Conservation (phyloP, 352 stramenopile genomes). For the Globisporangium camurandrum region DNA sequence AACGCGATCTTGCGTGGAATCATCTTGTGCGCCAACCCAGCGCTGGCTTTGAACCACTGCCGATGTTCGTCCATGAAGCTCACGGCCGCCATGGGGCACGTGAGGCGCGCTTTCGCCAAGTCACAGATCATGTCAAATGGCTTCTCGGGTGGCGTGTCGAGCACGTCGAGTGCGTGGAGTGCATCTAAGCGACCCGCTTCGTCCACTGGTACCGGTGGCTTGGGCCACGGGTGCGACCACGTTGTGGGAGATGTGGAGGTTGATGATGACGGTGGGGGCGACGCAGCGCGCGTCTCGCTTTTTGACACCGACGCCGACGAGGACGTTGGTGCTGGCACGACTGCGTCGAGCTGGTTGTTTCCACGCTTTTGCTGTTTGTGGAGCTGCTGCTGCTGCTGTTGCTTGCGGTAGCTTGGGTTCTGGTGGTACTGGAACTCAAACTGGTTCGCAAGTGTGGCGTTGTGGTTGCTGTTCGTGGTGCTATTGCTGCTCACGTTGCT, state of each 20-base stretch:
- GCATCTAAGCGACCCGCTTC: slow-evolving; percentile 47
- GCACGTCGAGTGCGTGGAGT: slow-evolving; percentile 41
- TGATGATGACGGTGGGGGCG: not conserved
- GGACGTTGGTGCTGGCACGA: not conserved
- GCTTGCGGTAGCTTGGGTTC: slow-evolving; percentile 5
- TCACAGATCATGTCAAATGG: slow-evolving; percentile 76
- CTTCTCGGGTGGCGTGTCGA: slow-evolving; percentile 55
- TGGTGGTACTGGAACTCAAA: slow-evolving; percentile 2
- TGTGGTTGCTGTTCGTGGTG: too few relatives aligned
- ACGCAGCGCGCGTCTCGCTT: slow-evolving; percentile 11
- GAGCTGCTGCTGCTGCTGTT: not conserved
- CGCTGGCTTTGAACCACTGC: slow-evolving; percentile 78
- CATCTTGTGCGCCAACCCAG: slow-evolving; percentile 59
- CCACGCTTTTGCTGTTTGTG: too few relatives aligned
- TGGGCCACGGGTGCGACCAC: slow-evolving; percentile 69
- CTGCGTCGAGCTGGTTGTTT: slow-evolving; percentile 7
- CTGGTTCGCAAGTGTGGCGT: not conserved
- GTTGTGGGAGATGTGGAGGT: slow-evolving; percentile 7
- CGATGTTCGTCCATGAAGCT: slow-evolving; percentile 71
- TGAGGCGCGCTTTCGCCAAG: slow-evolving; percentile 51
- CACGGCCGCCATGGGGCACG: slow-evolving; percentile 71
- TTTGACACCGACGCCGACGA: slow-evolving; percentile 1
- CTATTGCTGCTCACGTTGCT: slow-evolving; percentile 1
- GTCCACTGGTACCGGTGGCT: slow-evolving; percentile 42
- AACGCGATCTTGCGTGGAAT: slow-evolving; percentile 79